Conservation (phyloP, 495 filamentous ascomycete genomes). For the Penicillium cinerascens region DNA sequence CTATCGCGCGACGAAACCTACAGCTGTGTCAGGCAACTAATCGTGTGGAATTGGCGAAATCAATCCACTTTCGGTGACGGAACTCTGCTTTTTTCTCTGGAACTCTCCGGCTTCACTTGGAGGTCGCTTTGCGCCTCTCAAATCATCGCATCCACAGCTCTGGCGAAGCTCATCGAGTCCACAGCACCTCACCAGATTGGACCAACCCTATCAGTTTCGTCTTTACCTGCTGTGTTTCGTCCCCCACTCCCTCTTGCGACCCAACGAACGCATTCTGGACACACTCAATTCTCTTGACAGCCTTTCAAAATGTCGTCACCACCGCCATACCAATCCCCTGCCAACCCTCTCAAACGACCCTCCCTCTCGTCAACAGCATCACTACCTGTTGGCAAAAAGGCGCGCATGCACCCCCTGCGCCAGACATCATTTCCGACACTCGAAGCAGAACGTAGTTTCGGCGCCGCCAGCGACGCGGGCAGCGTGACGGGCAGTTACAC, state of each 20-base stretch:
- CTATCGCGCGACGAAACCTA: not conserved
- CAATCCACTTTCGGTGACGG: not conserved
- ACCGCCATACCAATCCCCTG: slow-evolving; percentile 31
- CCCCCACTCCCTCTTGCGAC: not conserved
- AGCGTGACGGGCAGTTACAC: slow-evolving; percentile 62
- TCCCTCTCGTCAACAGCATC: slow-evolving; percentile 40
- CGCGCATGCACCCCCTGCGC: slow-evolving; percentile 69
- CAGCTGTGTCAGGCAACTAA: not conserved
- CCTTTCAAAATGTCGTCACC: slow-evolving; percentile 42
- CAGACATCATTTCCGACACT: slow-evolving; percentile 82
- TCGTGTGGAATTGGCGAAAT: not conserved
- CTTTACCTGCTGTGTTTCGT: not conserved
- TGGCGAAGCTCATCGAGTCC: not conserved
- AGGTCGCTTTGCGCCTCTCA: not conserved
- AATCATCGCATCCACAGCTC: not conserved
- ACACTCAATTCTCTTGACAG: not conserved
- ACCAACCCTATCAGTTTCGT: not conserved
- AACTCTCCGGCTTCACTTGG: not conserved
- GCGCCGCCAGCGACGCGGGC: slow-evolving; percentile 62
- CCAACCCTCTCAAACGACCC: slow-evolving; percentile 43
- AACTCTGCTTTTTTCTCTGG: not conserved
- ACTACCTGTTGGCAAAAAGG: slow-evolving; percentile 30
- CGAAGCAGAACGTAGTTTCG: slow-evolving; percentile 59
- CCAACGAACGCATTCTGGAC: not conserved
- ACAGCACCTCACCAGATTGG: not conserved